Base-by-base conservation (phyloP, 2,329 filamentous ascomycete genomes). In the Fusarium sp. region DNA sequence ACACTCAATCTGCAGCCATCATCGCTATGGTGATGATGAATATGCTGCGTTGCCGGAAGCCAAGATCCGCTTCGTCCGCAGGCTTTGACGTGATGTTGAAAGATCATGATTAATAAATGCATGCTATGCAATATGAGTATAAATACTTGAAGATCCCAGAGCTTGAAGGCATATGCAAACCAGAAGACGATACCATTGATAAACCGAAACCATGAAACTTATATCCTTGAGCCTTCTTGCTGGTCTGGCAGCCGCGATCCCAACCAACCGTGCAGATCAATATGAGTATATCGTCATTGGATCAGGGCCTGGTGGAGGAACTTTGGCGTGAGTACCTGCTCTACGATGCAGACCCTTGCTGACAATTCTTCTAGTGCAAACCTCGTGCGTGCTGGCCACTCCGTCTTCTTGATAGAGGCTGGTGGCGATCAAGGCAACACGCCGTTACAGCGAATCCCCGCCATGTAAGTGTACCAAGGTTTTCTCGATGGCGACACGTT, bases 261-360 rank as follows among this genome's bases (percentile, higher is more conserved):
- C 41, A 3, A 46, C n/a, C 8, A 20, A 17, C 13, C 27, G 17
- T 5, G 2, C 41, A 8, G 15, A 42, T 29, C 41, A 47, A 4
- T 89, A 89, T 74, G 88, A 90, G 65, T 90, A 88, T 77, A 82
- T 90, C n/a, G 81, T 90, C 14, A 83, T 90, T 22, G 88, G 88
- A 10, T 88, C 86, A 27, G 87, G 87, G 10, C 82, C 87, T 11
- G 87, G 87, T 11, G 87, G 87, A 45, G 86, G 84, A 22, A 85
- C 87, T 39, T 76, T 89, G 5, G 86, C 87, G 73, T 77, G 12
- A 56, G 74, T 61, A 1, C 6, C 4, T 17, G 1, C 5, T n/a
- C 13, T 20, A 5, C 2, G 17, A 18, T 20, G 1, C 4, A 10
- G 13, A 4, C 1, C 3, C 0, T 27, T 33, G 5, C 46, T 59